phyloP scores from a whole-genome alignment of 2,329 filamentous ascomycete genomes.

The Hypoxylon sp. region DNA sequence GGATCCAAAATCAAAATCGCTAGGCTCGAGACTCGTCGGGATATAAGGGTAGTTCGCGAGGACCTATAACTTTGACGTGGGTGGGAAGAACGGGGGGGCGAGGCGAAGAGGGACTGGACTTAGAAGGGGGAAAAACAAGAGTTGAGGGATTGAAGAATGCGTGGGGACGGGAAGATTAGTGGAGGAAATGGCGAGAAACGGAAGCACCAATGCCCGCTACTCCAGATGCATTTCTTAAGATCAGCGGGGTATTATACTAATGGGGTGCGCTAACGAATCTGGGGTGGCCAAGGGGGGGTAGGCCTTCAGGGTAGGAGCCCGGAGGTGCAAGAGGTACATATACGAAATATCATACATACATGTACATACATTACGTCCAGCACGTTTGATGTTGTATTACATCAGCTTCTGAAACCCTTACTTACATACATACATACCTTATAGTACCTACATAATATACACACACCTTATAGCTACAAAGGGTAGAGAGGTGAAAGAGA shows the following conservation, averaged over 20 bases:
- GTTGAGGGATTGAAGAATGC: constrained; percentile 33
- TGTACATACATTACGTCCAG: neutral
- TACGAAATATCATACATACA: constrained; percentile 15
- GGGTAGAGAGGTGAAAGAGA: neutral
- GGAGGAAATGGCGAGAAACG: constrained; percentile 50
- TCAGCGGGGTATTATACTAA: constrained; percentile 47
- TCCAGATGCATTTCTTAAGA: constrained; percentile 43
- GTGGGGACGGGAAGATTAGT: constrained; percentile 42
- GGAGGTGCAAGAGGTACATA: constrained; percentile 14
- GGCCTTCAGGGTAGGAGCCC: constrained; percentile 20
- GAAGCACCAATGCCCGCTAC: constrained; percentile 48
- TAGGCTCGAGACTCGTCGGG: constrained; percentile 11
- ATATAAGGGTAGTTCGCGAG: constrained; percentile 6
- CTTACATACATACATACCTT: neutral
- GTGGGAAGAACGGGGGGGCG: constrained; percentile 28
- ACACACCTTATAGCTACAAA: neutral
- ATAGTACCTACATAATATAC: too few relatives aligned
- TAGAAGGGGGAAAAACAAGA: constrained; percentile 34
- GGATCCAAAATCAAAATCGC: constrained; percentile 1
- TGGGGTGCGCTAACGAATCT: constrained; percentile 45
- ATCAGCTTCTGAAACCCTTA: constrained; percentile 5
- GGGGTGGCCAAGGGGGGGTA: constrained; percentile 46
- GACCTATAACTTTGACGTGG: constrained; percentile 3
- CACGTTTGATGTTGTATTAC: constrained; percentile 1
- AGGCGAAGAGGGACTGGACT: constrained; percentile 27